Evolutionary conservation across 2,329 filamentous ascomycete genomes (phyloP), one percentile per base, ranked within the genome.

Genomic region (Claviceps maximensis): DNA sequence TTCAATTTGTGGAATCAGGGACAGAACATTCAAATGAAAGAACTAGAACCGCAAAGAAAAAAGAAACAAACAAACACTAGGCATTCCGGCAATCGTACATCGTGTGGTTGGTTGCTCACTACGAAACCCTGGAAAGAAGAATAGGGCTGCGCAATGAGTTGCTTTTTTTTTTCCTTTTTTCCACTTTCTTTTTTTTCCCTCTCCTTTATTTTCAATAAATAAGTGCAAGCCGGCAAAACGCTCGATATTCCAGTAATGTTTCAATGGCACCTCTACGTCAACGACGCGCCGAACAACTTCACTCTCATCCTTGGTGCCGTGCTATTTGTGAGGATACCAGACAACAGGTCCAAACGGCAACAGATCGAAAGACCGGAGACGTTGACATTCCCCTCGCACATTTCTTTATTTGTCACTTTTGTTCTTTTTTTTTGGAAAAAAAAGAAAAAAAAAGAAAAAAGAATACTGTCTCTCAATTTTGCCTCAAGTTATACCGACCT

Each of bases 61-160:
- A 47, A 36, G 13, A 21, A 42, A 15, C 55, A 51, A 55, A 3
- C 49, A 27, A 41, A 41, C 38, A 41, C 49, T 52, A 51, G 49
- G 49, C 54, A 56, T 57, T 54, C 54, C 54, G 55, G 54, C 56
- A 58, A 53, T 59, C 56, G 53, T 60, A 60, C 58, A 59, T 49
- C 17, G 36, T 49, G 41, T 50, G 33, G 36, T 51, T 50, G 33
- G 36, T 51, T 48, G 52, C 41, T 54, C 50, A 29, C 45, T 52
- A 49, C 52, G 19, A 44, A 17, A 7, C 27, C 40, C 19, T 49
- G 1, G 17, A 41, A 17, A 19, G 47, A 15, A 21, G n/a, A 42
- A 19, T 17, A 38, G 21, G 8, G 2, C 29, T 17, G 13, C 49
- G 5, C 27, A n/a, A 21, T 17, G 15, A 29, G n/a, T n/a, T 23